Conservation (phyloP, 441 rosid genomes). For the Gossypium trilobum region DNA sequence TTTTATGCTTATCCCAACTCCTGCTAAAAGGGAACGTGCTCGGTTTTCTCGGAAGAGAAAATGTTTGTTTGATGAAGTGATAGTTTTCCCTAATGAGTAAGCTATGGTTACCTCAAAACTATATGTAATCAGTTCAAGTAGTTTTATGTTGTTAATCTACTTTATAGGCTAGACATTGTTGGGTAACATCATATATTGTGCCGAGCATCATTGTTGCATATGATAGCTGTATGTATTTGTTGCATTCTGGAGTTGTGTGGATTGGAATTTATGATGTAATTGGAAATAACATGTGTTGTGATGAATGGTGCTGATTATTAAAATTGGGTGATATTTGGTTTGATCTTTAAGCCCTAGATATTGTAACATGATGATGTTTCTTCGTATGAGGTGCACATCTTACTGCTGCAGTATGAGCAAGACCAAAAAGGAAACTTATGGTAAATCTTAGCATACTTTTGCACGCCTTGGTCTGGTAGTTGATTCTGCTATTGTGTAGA, state of each 20-base stretch:
- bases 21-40: conserved; percentile 46
- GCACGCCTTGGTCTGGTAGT: not conserved
- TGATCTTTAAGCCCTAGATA: not conserved
- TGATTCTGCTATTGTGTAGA: not conserved
- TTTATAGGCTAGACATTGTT: not conserved
- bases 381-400: not conserved
- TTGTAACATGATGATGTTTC: not conserved
- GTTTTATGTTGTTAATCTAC: not conserved
- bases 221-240: not conserved
- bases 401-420: not conserved
- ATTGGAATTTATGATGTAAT: not conserved
- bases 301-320: not conserved
- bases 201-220: not conserved
- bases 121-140: not conserved
- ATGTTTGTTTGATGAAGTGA: conserved; percentile 49
- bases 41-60: conserved; percentile 45
- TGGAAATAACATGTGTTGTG: not conserved
- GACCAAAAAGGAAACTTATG: not conserved
- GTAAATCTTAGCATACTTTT: not conserved
- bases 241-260: not conserved
- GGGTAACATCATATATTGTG: not conserved
- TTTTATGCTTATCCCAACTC: conserved; percentile 44
- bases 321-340: not conserved
- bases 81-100: conserved; percentile 60
- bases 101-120: conserved; percentile 15